Evolutionary conservation across 129 eudicot species (phyloP).

Genomic region (Scalesia atractyloides): DNA sequence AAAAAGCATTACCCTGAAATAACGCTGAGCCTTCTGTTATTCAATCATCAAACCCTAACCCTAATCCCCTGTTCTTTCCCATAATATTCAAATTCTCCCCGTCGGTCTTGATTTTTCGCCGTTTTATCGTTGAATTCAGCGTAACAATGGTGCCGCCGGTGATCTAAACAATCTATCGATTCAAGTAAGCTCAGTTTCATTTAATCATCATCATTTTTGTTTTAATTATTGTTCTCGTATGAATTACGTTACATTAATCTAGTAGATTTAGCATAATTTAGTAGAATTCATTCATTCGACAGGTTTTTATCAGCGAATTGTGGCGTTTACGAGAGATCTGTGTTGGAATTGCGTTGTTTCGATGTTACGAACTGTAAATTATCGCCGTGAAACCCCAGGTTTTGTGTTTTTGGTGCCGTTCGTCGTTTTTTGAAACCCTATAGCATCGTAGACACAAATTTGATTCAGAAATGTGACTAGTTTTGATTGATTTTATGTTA

Average conservation of each 20-base stretch:
- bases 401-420: background rate
- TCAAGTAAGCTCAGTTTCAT: constrained; percentile 29
- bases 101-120: constrained; percentile 15
- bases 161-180: constrained; percentile 23
- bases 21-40: constrained; percentile 43
- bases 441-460: constrained; percentile 1
- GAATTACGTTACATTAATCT: constrained; percentile 1
- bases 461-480: background rate
- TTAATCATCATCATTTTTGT: no score
- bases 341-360: background rate
- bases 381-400: background rate
- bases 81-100: background rate
- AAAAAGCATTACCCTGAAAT: constrained; percentile 35
- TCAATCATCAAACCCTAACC: constrained; percentile 46
- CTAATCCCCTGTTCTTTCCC: constrained; percentile 19
- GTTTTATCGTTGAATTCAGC: constrained; percentile 10
- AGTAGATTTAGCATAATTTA: constrained; percentile 10
- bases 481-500: background rate
- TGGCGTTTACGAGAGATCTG: background rate
- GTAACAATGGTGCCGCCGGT: constrained; percentile 34
- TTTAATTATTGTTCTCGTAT: constrained; percentile 12
- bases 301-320: constrained; percentile 4
- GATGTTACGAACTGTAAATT: no score
- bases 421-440: constrained; percentile 11
- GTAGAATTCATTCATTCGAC: background rate